A percentile compares a stretch with the other conserved stretches of the same genome.
Conservation (phyloP, 306 rosid genomes). For the Acacia confusa region DNA sequence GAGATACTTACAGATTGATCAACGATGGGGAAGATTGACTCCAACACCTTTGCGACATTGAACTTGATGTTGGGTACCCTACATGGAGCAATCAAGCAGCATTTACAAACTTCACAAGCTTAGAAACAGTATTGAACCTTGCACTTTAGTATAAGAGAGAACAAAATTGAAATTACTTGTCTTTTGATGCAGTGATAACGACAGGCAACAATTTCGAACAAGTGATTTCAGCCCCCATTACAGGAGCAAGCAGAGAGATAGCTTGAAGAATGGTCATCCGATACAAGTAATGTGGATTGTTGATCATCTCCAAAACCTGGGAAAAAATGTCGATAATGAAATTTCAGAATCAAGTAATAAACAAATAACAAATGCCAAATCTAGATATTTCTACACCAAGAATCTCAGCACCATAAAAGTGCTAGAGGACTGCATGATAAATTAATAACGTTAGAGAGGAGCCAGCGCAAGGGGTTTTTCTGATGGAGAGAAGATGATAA, state of each 20-base stretch:
- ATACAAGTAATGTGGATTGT: conserved; percentile 87
- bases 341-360: conserved; percentile 4
- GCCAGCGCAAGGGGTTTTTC: neutral
- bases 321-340: conserved; percentile 4
- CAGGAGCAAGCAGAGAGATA: conserved; percentile 88
- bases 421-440: neutral
- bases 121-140: conserved; percentile 11
- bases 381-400: conserved; percentile 24
- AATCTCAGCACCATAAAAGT: neutral
- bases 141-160: neutral
- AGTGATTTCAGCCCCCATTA: conserved; percentile 87
- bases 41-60: conserved; percentile 90
- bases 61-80: conserved; percentile 97
- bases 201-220: conserved; percentile 79
- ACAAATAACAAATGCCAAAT: neutral
- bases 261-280: conserved; percentile 93
- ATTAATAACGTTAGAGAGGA: neutral
- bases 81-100: conserved; percentile 29
- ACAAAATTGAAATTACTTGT: conserved; percentile 54
- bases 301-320: conserved; percentile 92
- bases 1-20: conserved; percentile 82
- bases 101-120: conserved; percentile 28
- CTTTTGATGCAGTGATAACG: conserved; percentile 72
- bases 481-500: neutral
- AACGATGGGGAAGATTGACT: conserved; percentile 84